Base-by-base conservation (phyloP, 495 filamentous ascomycete genomes). In the Bombardia bombarda region DNA sequence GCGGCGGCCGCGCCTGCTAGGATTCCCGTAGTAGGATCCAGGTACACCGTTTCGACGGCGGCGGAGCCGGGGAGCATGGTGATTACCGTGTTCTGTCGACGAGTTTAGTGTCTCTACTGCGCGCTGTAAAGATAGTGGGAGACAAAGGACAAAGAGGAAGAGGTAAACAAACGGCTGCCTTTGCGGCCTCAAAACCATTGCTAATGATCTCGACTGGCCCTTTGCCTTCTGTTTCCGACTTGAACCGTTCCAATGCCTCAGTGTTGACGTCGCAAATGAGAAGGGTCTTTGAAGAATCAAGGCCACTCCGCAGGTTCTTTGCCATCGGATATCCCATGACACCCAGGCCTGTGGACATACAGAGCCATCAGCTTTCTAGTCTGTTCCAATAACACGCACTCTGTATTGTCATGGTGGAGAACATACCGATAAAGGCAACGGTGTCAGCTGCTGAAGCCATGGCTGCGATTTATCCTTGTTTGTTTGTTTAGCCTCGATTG, bases 311-410 rank as follows among this genome's bases (percentile, higher is more conserved):
- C 0, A 75, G 63, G 46, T 74, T 75, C 50, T 60, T 66, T 1
- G 72, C 72, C 72, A 75, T 75, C 14, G 69, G 66, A 47, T 63
- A 74, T 23, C 71, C 71, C 72, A 58, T 63, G 1, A 56, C 54
- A 4, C 59, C 56, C 21, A 60, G 45, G 17, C 59, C 57, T 55
- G 34, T 42, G 16, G 17, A 26, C 23, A 4, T 20, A 7, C 17
- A 5, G 8, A 13, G 6, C 32, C 17, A 7, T 18, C 13, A 33
- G 31, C 31, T 16, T 12, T 13, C 4, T 32, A 13, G 4, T 30
- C n/a, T n/a, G n/a, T n/a, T n/a, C n/a, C n/a, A n/a, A n/a, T n/a
- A n/a, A n/a, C n/a, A n/a, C n/a, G n/a, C n/a, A n/a, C n/a, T n/a
- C n/a, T n/a, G n/a, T n/a, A n/a, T n/a, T n/a, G n/a, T n/a, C n/a